phyloP scores from a whole-genome alignment of 768 basidiomycete genomes.

The Podaxis sp. region DNA sequence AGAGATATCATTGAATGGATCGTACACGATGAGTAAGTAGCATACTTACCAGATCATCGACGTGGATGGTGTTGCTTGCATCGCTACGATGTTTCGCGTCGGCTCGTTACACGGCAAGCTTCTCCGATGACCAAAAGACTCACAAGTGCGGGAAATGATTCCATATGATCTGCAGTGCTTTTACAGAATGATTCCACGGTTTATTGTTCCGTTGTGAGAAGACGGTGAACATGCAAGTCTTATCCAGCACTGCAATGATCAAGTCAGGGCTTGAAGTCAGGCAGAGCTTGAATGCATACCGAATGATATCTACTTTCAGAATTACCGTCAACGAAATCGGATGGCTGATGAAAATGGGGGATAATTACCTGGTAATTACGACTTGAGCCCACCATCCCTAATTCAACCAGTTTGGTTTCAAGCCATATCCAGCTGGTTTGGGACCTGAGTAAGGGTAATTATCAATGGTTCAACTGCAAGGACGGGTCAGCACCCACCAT shows the following conservation, averaged over 20 bases:
- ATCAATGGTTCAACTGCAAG: background rate
- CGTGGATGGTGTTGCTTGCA: constrained; percentile 76
- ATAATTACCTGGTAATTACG: constrained; percentile 64
- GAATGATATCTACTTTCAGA: constrained; percentile 52
- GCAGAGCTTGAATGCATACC: constrained; percentile 32
- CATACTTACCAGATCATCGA: constrained; percentile 72
- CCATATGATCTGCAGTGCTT: constrained; percentile 85
- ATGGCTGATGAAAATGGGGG: constrained; percentile 8
- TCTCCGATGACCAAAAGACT: constrained; percentile 16
- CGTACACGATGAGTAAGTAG: background rate
- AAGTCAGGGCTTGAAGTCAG: background rate
- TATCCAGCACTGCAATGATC: constrained; percentile 64
- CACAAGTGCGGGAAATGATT: constrained; percentile 82
- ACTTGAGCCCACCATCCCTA: constrained; percentile 76
- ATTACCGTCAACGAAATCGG: background rate
- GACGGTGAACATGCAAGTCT: constrained; percentile 86
- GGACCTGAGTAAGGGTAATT: constrained; percentile 44
- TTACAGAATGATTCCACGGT: constrained; percentile 78
- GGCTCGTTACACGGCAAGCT: background rate
- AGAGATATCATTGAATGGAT: constrained; percentile 2
- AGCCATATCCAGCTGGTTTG: constrained; percentile 91
- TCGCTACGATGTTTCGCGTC: constrained; percentile 34
- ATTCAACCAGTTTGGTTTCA: constrained; percentile 82
- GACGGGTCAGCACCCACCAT: constrained; percentile 45
- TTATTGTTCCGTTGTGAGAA: constrained; percentile 72